Evolutionary conservation across 352 stramenopile species (phyloP).

Genomic region (Pythium insidiosum): DNA sequence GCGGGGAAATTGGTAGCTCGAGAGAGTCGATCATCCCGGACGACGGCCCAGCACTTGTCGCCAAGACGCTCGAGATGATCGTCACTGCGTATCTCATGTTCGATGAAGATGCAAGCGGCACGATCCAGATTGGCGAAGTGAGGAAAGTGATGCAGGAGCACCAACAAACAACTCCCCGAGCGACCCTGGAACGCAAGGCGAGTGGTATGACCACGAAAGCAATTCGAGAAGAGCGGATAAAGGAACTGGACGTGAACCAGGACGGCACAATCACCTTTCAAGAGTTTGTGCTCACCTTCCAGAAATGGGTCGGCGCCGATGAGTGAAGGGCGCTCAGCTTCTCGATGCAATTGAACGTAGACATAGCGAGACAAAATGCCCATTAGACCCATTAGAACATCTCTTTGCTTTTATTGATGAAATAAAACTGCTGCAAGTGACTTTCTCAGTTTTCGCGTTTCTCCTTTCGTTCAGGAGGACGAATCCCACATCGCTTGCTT

Average conservation of each 20-base stretch:
- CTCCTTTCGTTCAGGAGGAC: too few species aligned
- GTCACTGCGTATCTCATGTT: conserved; percentile 82
- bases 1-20: too few species aligned
- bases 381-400: too few species aligned
- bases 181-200: conserved; percentile 35
- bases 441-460: too few species aligned
- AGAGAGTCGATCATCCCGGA: conserved; percentile 6
- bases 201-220: conserved; percentile 51
- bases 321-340: too few species aligned
- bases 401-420: too few species aligned
- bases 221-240: conserved; percentile 71
- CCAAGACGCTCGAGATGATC: conserved; percentile 76
- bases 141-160: conserved; percentile 55
- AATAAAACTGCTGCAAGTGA: too few species aligned
- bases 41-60: conserved; percentile 38
- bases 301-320: conserved; percentile 77
- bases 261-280: conserved; percentile 87
- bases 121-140: conserved; percentile 72
- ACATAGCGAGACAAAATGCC: too few species aligned
- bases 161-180: conserved; percentile 14
- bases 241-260: conserved; percentile 83
- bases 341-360: too few species aligned
- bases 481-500: too few species aligned
- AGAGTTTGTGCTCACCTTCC: conserved; percentile 85
- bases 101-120: conserved; percentile 75